Evolutionary conservation across 2,329 filamentous ascomycete species (phyloP).

Genomic region (Fusarium praegraminearum): DNA sequence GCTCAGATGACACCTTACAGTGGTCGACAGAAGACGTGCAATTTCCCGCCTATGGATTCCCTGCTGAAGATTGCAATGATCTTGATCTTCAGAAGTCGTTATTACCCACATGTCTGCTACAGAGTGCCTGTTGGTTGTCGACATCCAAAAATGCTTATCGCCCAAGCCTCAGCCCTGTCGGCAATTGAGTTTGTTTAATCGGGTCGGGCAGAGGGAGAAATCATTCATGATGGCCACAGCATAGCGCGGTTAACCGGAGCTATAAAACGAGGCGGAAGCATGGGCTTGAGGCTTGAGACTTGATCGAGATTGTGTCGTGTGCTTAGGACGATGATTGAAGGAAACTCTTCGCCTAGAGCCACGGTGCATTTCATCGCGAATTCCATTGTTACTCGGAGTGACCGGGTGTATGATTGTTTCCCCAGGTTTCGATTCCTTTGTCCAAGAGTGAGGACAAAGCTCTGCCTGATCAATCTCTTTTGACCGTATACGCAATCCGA

Average conservation of each 20-base stretch:
- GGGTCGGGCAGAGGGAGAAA: slow-evolving; percentile 6
- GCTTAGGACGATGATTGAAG: not conserved
- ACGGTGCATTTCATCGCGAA: not conserved
- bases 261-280: not conserved
- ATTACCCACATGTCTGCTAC: not conserved
- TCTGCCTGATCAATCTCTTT: not conserved
- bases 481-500: not conserved
- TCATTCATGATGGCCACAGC: not conserved
- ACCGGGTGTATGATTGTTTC: not conserved
- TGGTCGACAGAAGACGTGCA: not conserved
- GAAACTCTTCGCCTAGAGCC: not conserved
- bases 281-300: not conserved
- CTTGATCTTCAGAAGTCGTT: not conserved
- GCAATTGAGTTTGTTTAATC: not conserved
- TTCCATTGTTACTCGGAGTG: not conserved
- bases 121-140: not conserved
- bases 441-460: not conserved
- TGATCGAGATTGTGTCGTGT: not conserved
- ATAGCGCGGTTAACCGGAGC: not conserved
- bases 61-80: not conserved
- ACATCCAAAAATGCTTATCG: not conserved
- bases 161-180: not conserved
- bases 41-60: not conserved
- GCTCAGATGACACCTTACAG: not conserved
- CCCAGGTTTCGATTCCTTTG: slow-evolving; percentile 1